A percentile compares a stretch with the other conserved stretches of the same genome.
These are phyloP conservation scores for Primulina tabacum DNA, from an alignment of 257 asterid species.

Conservation along the genomic window DNA sequence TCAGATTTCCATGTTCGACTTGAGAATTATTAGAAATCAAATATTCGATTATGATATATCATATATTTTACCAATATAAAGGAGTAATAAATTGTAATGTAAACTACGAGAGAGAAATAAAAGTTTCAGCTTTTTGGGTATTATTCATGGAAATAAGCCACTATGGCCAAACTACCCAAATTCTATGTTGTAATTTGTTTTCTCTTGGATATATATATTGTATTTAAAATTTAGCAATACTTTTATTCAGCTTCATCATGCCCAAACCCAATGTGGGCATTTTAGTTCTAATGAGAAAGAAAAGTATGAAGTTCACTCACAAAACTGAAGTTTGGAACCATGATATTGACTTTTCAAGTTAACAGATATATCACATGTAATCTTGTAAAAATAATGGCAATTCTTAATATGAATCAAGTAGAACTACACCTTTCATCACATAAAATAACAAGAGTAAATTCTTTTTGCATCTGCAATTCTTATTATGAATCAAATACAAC, in stretches of 20 bases:
- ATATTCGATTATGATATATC: no score
- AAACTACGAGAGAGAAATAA: no score
- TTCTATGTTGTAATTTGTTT: no score
- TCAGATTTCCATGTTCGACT: no score
- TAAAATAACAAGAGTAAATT: constrained; percentile 9
- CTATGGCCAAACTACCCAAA: no score
- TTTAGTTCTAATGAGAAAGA: background rate
- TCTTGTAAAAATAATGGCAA: no score
- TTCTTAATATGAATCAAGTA: background rate
- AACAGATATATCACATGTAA: background rate
- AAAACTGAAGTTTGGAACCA: background rate
- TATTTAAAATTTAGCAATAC: background rate
- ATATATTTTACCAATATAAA: no score
- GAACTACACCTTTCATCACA: constrained; percentile 6
- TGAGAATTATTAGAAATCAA: no score
- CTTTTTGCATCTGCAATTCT: background rate
- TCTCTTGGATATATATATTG: no score
- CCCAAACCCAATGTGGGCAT: background rate
- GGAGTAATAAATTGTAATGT: no score
- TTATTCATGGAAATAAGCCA: no score
- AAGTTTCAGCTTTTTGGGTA: no score
- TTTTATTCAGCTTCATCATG: constrained; percentile 14
- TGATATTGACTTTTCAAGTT: background rate
- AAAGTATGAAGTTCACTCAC: background rate
- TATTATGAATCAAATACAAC: background rate